Percentiles rank a stretch among this genome's conserved stretches.
Conservation (phyloP, 495 filamentous ascomycete species). For the Letharia columbiana region DNA sequence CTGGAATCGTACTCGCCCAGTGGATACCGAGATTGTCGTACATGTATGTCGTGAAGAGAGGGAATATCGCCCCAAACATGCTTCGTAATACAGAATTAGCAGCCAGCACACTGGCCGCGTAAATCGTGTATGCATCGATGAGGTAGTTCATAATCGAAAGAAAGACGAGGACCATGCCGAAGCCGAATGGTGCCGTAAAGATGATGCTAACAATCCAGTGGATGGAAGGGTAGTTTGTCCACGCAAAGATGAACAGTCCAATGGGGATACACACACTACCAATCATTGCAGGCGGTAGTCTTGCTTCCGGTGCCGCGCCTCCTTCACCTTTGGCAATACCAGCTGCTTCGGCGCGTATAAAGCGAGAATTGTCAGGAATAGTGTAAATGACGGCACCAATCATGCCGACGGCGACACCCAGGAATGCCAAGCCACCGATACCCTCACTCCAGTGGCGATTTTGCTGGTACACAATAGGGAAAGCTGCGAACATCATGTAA, state of each 20-base stretch:
- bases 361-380: constrained; percentile 45
- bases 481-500: constrained; percentile 78
- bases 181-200: constrained; percentile 61
- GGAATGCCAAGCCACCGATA: constrained; percentile 65
- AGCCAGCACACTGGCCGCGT: constrained; percentile 70
- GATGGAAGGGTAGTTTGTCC: constrained; percentile 59
- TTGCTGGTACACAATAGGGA: constrained; percentile 68
- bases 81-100: constrained; percentile 65
- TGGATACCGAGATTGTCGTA: constrained; percentile 67
- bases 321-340: constrained; percentile 20
- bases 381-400: constrained; percentile 46
- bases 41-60: constrained; percentile 74
- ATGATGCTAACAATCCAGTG: constrained; percentile 62
- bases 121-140: constrained; percentile 75
- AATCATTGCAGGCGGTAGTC: constrained; percentile 39
- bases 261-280: constrained; percentile 38
- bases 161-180: constrained; percentile 70
- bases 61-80: constrained; percentile 73
- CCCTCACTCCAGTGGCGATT: constrained; percentile 67
- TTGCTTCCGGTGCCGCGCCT: constrained; percentile 38
- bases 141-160: constrained; percentile 69
- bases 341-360: constrained; percentile 27
- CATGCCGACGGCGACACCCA: constrained; percentile 81
- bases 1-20: constrained; percentile 71
- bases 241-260: constrained; percentile 58